These are phyloP conservation scores for Metschnikowia reukaufii DNA, from an alignment of 805 yeast genomes.

Conservation along the genomic window DNA sequence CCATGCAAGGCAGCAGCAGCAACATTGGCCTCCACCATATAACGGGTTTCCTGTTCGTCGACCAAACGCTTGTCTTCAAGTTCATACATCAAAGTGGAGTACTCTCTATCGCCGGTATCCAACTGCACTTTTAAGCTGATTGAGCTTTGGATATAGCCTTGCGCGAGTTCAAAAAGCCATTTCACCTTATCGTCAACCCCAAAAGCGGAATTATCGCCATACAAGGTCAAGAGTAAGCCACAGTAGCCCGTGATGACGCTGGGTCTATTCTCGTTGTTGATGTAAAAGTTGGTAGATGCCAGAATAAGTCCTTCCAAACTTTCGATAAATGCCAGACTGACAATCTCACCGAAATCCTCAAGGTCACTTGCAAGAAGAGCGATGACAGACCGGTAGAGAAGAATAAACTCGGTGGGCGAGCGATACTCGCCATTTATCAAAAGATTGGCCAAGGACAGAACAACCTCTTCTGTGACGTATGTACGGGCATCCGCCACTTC, in stretches of 20 bases:
- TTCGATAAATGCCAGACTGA: constrained; percentile 31
- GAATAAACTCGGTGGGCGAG: constrained; percentile 41
- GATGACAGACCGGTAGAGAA: constrained; percentile 40
- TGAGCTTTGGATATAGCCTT: constrained; percentile 35
- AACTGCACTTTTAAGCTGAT: constrained; percentile 31
- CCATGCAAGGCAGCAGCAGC: constrained; percentile 49
- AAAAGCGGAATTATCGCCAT: constrained; percentile 49
- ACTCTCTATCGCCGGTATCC: constrained; percentile 43
- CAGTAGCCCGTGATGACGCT: constrained; percentile 39
- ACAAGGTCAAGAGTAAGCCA: constrained; percentile 41
- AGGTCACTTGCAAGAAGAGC: constrained; percentile 49
- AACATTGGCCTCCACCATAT: constrained; percentile 35
- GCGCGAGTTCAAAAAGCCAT: constrained; percentile 46
- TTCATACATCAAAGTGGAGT: constrained; percentile 40
- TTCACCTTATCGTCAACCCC: constrained; percentile 48
- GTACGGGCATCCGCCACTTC: constrained; percentile 31
- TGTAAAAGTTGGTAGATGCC: constrained; percentile 34
- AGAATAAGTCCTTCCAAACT: constrained; percentile 29
- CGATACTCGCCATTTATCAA: constrained; percentile 35
- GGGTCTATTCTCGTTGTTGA: constrained; percentile 41
- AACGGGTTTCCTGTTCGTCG: constrained; percentile 31
- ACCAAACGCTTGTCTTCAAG: constrained; percentile 37
- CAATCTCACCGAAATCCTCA: constrained; percentile 48
- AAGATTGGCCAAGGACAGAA: constrained; percentile 34
- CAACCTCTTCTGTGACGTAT: constrained; percentile 38